Evolutionary conservation across 345 rosid genomes (phyloP).

Genomic region (Salix arbutifolia): DNA sequence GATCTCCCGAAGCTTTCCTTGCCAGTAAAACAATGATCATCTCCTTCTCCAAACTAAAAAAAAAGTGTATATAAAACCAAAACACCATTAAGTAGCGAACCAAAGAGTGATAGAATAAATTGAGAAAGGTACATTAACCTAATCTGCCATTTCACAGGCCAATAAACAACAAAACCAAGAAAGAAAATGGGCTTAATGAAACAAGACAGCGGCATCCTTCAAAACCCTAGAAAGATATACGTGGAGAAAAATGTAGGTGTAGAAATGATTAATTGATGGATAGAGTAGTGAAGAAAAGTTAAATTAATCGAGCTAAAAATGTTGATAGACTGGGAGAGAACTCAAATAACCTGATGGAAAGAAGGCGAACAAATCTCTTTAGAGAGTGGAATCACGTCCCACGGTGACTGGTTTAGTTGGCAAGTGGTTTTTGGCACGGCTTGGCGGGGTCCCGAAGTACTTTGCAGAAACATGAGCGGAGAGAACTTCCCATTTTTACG

Average conservation of each 20-base stretch:
- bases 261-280: too few species aligned
- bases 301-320: neutral
- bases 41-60: slow-evolving; percentile 1
- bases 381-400: slow-evolving; percentile 13
- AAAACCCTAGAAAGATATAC: too few species aligned
- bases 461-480: neutral
- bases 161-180: too few species aligned
- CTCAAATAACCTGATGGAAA: neutral
- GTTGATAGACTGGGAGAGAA: neutral
- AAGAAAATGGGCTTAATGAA: too few species aligned
- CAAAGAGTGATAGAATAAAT: neutral
- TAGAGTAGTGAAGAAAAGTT: neutral
- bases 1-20: neutral
- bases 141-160: too few species aligned
- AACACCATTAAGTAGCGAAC: neutral
- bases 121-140: neutral
- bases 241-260: too few species aligned
- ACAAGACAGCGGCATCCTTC: too few species aligned
- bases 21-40: neutral
- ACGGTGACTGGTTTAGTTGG: slow-evolving; percentile 16
- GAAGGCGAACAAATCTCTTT: neutral
- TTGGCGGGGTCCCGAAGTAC: neutral
- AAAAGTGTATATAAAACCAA: neutral
- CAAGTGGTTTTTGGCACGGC: neutral
- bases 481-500: slow-evolving; percentile 6